Base-by-base conservation (phyloP, 2,329 filamentous ascomycete species). In the Fusarium incarnatum region DNA sequence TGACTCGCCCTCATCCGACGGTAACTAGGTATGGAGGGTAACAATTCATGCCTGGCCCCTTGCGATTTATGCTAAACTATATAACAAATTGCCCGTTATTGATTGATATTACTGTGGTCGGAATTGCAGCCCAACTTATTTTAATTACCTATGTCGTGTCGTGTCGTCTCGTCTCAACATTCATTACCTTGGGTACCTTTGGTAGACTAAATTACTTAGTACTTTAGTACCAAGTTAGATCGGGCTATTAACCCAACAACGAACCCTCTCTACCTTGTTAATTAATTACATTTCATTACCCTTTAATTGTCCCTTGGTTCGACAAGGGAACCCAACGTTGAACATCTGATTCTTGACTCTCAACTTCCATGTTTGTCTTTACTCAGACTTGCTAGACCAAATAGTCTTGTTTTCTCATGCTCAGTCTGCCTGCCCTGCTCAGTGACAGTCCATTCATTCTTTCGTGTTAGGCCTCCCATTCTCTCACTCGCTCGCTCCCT, bases 61-160 rank as follows among this genome's bases (percentile, higher is more conserved):
- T 37, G 32, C 42, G 28, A 32, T n/a, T 68, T 57, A 58, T 68
- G 40, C 64, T 62, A 67, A 52, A 67, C 56, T 52, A 44, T 41
- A 44, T 41, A 64, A 46, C 25, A 40, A 37, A 34, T 34, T 46
- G 10, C 53, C 18, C 25, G 25, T 47, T 15, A n/a, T 27, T 16
- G 20, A 44, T 34, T 37, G 32, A 37, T 52, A 16, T 40, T 27
- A 6, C 37, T n/a, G 23, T 27, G n/a, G 40, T 41, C 20, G 32
- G 25, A 52, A 52, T 52, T 27, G 32, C 49, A 52, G 49, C 49
- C 23, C 49, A 52, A 52, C n/a, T 34, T 52, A 27, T 52, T 52
- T 52, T 52, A 41, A 41, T 52, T 27, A 52, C n/a, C n/a, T n/a
- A n/a, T n/a, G n/a, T n/a, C n/a, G n/a, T n/a, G n/a, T n/a, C n/a